phyloP scores from a whole-genome alignment of 1,139 yeast species.

The Suhomyces atakaporum region DNA sequence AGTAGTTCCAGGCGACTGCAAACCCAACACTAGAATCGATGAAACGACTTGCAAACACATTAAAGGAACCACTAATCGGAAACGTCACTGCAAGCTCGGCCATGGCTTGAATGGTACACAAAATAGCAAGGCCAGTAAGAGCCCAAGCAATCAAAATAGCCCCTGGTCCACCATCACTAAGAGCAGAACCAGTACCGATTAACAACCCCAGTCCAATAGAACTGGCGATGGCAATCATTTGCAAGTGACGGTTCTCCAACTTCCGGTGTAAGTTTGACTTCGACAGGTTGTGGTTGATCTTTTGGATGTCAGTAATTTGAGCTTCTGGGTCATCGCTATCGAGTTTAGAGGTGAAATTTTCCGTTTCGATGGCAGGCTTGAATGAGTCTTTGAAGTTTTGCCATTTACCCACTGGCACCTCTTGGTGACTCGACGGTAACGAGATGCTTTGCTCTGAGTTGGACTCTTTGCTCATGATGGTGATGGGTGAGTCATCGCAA shows the following conservation, averaged over 20 bases:
- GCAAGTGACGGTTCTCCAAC: slow-evolving; percentile 27
- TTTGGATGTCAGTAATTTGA: slow-evolving; percentile 24
- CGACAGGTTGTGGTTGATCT: slow-evolving; percentile 25
- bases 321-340: slow-evolving; percentile 23
- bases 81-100: slow-evolving; percentile 37
- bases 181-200: slow-evolving; percentile 28
- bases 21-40: slow-evolving; percentile 38
- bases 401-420: slow-evolving; percentile 28
- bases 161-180: slow-evolving; percentile 57
- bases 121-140: slow-evolving; percentile 31
- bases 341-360: slow-evolving; percentile 17
- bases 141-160: slow-evolving; percentile 54
- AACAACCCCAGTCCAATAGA: slow-evolving; percentile 37
- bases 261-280: slow-evolving; percentile 26
- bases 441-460: slow-evolving; percentile 1
- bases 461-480: background rate
- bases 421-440: slow-evolving; percentile 4
- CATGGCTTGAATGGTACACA: slow-evolving; percentile 37
- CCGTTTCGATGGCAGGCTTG: slow-evolving; percentile 31
- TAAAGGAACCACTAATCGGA: slow-evolving; percentile 38
- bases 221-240: slow-evolving; percentile 32
- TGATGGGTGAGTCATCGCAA: slow-evolving; percentile 3
- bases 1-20: slow-evolving; percentile 40
- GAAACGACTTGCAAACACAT: slow-evolving; percentile 34
- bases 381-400: slow-evolving; percentile 43